Conservation (phyloP, 441 rosid species). For the Gossypium davidsonii region DNA sequence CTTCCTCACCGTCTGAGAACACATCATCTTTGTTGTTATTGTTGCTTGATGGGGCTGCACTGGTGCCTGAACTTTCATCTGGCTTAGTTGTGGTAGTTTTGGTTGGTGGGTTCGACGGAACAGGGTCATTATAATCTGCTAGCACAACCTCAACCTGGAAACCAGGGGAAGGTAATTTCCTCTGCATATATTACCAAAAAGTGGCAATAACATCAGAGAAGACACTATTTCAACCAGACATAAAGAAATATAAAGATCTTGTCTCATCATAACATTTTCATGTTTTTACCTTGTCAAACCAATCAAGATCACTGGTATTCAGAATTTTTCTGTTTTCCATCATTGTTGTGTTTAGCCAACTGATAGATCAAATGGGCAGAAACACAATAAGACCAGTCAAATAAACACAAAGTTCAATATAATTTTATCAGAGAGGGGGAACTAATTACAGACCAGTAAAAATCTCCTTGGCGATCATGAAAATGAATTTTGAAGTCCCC, state of each 20-base stretch:
- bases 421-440: not conserved
- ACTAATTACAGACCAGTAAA: slow-evolving; percentile 65
- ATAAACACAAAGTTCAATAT: not conserved
- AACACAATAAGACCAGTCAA: slow-evolving; percentile 7
- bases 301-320: slow-evolving; percentile 67
- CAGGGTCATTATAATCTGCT: slow-evolving; percentile 44
- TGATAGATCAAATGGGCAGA: slow-evolving; percentile 24
- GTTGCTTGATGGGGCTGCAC: too few relatives aligned
- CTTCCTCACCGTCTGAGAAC: not conserved
- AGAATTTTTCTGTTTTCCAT: slow-evolving; percentile 78
- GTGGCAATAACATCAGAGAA: not conserved
- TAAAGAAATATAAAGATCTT: not conserved
- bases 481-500: slow-evolving; percentile 96
- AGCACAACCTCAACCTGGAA: slow-evolving; percentile 91
- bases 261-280: slow-evolving; percentile 5
- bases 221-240: not conserved
- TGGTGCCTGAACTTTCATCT: slow-evolving; percentile 38
- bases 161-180: slow-evolving; percentile 96
- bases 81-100: slow-evolving; percentile 33
- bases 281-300: slow-evolving; percentile 80
- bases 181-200: slow-evolving; percentile 38
- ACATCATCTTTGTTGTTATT: slow-evolving; percentile 53
- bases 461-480: slow-evolving; percentile 97
- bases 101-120: slow-evolving; percentile 25
- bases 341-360: slow-evolving; percentile 96